phyloP scores from a whole-genome alignment of 441 rosid species.

The Aleurites moluccanus region DNA sequence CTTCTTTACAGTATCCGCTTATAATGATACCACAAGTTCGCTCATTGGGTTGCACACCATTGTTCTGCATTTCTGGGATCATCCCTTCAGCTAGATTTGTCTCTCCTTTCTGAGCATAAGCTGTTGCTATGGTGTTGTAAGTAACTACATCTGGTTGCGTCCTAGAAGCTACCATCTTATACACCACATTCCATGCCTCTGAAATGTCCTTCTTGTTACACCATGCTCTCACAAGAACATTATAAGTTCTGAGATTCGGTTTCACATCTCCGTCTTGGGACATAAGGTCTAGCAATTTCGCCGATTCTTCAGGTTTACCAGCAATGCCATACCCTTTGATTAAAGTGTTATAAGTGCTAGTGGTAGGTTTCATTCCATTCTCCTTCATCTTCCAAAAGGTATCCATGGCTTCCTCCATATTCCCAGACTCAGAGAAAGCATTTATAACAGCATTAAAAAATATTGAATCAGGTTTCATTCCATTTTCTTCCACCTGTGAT shows the following conservation, averaged over 20 bases:
- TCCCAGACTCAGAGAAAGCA: constrained; percentile 80
- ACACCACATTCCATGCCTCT: constrained; percentile 76
- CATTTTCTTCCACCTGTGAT: constrained; percentile 66
- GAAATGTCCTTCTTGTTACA: constrained; percentile 61
- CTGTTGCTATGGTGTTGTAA: constrained; percentile 78
- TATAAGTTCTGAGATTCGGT: constrained; percentile 78
- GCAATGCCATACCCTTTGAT: constrained; percentile 81
- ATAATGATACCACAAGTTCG: constrained; percentile 81
- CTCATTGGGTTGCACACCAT: constrained; percentile 59
- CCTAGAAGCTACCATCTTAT: constrained; percentile 68
- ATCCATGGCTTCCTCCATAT: constrained; percentile 75
- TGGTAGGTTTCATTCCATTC: constrained; percentile 70
- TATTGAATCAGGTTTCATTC: constrained; percentile 77
- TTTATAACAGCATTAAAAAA: constrained; percentile 90
- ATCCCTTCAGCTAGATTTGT: constrained; percentile 66
- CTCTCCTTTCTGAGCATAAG: constrained; percentile 63
- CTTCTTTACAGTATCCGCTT: constrained; percentile 81
- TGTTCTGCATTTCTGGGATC: constrained; percentile 68
- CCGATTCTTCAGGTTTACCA: constrained; percentile 74
- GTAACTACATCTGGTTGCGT: constrained; percentile 79
- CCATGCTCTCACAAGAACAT: constrained; percentile 83
- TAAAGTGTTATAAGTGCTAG: constrained; percentile 82
- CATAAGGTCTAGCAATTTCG: constrained; percentile 64
- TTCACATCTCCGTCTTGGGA: constrained; percentile 47
- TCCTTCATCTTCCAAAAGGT: constrained; percentile 76